Evolutionary conservation across 2,329 filamentous ascomycete genomes (phyloP).

Genomic region (Ceratocystis eucalypticola): DNA sequence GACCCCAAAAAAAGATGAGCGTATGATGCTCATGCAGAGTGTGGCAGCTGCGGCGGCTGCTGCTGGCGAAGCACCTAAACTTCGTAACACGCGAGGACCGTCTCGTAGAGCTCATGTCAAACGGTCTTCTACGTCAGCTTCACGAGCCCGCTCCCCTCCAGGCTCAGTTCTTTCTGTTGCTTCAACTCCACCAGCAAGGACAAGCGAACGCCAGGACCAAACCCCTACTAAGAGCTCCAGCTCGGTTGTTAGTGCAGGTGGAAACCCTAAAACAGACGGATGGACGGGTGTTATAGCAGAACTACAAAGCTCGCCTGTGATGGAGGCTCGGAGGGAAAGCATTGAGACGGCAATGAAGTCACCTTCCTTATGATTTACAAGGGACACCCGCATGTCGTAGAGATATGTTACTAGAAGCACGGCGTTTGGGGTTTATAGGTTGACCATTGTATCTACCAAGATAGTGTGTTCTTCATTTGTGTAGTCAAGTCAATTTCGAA

Average conservation of each 20-base stretch:
- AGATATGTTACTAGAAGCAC: too few relatives aligned
- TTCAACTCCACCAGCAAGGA: constrained; percentile 9
- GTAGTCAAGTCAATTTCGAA: neutral
- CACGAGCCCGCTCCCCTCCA: constrained; percentile 5
- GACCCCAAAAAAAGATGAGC: constrained; percentile 13
- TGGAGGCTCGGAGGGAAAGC: constrained; percentile 38
- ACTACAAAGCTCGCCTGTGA: constrained; percentile 45
- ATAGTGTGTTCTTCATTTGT: neutral
- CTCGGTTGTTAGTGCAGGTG: constrained; percentile 21
- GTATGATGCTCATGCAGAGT: constrained; percentile 17
- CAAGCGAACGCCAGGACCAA: neutral
- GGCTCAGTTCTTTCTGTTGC: constrained; percentile 1
- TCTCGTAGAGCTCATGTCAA: neutral
- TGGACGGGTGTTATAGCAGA: constrained; percentile 53
- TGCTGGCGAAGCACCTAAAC: constrained; percentile 3
- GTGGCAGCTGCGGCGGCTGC: constrained; percentile 11
- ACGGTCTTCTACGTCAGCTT: constrained; percentile 1
- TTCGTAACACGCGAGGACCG: neutral
- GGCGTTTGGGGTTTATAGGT: too few relatives aligned
- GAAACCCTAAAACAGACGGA: constrained; percentile 27
- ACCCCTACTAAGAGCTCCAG: constrained; percentile 11
- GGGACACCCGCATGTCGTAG: too few relatives aligned
- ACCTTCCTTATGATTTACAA: neutral
- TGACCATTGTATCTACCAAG: too few relatives aligned
- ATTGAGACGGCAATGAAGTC: constrained; percentile 42